A percentile compares a stretch with the other conserved stretches of the same genome.
Evolutionary conservation across 108 stramenopile genomes (phyloP).

Genomic region (Nannochloropsis salina): DNA sequence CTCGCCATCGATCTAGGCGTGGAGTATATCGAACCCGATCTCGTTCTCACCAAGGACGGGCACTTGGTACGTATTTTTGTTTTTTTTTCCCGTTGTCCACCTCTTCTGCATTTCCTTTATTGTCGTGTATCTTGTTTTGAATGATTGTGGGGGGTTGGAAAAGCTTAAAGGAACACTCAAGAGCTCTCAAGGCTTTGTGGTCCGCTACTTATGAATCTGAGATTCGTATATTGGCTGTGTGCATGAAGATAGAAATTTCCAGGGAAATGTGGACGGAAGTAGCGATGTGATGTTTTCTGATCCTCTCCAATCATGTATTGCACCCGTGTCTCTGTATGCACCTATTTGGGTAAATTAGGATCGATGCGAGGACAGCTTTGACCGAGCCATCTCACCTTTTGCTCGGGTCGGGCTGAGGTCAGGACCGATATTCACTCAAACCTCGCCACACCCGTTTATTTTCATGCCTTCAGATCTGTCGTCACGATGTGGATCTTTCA

Average conservation of each 20-base stretch:
- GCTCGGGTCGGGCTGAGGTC: too few relatives aligned
- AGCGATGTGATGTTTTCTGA: too few relatives aligned
- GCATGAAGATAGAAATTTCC: not conserved
- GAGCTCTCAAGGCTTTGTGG: constrained; percentile 22
- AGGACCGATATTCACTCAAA: not conserved
- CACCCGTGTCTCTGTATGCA: too few relatives aligned
- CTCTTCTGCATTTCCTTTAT: not conserved
- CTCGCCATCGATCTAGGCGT: constrained; percentile 70
- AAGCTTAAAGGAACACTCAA: too few relatives aligned
- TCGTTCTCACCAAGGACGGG: constrained; percentile 56
- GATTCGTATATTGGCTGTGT: constrained; percentile 21
- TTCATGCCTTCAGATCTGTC: constrained; percentile 39
- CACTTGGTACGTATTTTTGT: not conserved
- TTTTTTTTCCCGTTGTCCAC: not conserved
- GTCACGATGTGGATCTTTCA: constrained; percentile 63
- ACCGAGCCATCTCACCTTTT: too few relatives aligned
- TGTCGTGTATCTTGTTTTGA: too few relatives aligned
- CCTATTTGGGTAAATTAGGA: too few relatives aligned
- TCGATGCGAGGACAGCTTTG: too few relatives aligned
- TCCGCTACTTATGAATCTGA: constrained; percentile 39
- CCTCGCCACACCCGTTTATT: not conserved
- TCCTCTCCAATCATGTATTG: too few relatives aligned
- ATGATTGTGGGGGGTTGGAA: too few relatives aligned
- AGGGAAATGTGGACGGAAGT: too few relatives aligned
- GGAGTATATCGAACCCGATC: constrained; percentile 72